phyloP scores from a whole-genome alignment of 1,284 basidiomycete species.

The Rhodotorula sp. region DNA sequence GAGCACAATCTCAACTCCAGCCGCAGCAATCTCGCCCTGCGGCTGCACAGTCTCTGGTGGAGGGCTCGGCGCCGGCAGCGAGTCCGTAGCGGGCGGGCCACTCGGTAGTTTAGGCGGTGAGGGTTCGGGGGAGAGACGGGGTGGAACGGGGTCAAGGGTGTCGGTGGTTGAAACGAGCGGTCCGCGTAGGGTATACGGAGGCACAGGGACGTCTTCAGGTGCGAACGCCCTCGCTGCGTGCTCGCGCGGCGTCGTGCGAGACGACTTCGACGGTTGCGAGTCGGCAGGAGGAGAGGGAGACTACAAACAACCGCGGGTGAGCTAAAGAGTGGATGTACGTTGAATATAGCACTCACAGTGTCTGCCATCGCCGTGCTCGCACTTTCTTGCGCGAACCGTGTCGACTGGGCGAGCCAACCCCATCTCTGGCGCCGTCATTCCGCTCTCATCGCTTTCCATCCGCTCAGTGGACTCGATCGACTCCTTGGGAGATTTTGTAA shows the following conservation, averaged over 20 bases:
- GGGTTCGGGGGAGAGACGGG: slow-evolving; percentile 1
- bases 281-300: not conserved
- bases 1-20: slow-evolving; percentile 28
- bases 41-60: slow-evolving; percentile 1
- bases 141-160: not conserved
- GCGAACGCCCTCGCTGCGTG: slow-evolving; percentile 14
- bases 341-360: not conserved
- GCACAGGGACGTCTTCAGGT: slow-evolving; percentile 15
- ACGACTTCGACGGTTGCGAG: not conserved
- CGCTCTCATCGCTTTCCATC: no score
- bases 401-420: no score
- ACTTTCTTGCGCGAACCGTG: no score
- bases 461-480: no score
- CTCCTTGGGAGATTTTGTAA: no score
- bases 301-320: not conserved
- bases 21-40: slow-evolving; percentile 9
- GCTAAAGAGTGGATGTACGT: not conserved
- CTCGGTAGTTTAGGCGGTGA: not conserved
- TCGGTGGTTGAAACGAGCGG: slow-evolving; percentile 23
- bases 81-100: not conserved
- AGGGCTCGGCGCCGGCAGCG: slow-evolving; percentile 7
- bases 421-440: no score
- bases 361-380: not conserved
- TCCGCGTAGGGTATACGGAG: slow-evolving; percentile 6
- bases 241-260: slow-evolving; percentile 11